phyloP scores from a whole-genome alignment of 345 rosid genomes.

The Litchi chinensis region DNA sequence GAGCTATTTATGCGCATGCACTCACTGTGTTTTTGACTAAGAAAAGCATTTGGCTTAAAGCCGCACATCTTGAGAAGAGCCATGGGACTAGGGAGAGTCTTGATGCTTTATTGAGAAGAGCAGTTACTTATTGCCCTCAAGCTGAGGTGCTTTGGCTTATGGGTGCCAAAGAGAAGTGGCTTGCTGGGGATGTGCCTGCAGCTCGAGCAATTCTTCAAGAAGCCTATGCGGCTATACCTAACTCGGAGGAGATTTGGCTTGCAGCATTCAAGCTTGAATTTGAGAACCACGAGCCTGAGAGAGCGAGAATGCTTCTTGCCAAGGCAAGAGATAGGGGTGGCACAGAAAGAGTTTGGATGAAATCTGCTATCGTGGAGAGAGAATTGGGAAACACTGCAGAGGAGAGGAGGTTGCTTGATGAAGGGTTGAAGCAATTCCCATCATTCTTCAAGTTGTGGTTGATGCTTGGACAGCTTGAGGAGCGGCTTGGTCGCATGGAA shows the following conservation, averaged over 20 bases:
- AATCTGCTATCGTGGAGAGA: conserved; percentile 93
- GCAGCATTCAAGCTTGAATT: conserved; percentile 98
- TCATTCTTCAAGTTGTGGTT: conserved; percentile 88
- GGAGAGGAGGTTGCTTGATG: conserved; percentile 81
- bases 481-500: conserved; percentile 59
- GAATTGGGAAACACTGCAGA: conserved; percentile 74
- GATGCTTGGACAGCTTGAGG: conserved; percentile 96
- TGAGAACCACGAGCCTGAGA: conserved; percentile 94
- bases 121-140: conserved; percentile 87
- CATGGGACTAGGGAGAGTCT: conserved; percentile 92
- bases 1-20: conserved; percentile 88
- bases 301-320: conserved; percentile 91
- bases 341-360: conserved; percentile 97
- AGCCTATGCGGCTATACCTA: conserved; percentile 92
- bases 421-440: conserved; percentile 81
- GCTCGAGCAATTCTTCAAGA: conserved; percentile 93
- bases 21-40: conserved; percentile 86
- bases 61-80: conserved; percentile 96
- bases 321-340: conserved; percentile 97
- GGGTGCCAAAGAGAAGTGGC: conserved; percentile 99
- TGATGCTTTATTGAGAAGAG: conserved; percentile 79
- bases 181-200: conserved; percentile 92
- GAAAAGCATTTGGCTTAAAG: conserved; percentile 94
- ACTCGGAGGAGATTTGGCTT: conserved; percentile 94
- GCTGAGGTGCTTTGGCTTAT: conserved; percentile 97